Conservation (phyloP, 306 rosid species). For the Dicorynia guianensis region DNA sequence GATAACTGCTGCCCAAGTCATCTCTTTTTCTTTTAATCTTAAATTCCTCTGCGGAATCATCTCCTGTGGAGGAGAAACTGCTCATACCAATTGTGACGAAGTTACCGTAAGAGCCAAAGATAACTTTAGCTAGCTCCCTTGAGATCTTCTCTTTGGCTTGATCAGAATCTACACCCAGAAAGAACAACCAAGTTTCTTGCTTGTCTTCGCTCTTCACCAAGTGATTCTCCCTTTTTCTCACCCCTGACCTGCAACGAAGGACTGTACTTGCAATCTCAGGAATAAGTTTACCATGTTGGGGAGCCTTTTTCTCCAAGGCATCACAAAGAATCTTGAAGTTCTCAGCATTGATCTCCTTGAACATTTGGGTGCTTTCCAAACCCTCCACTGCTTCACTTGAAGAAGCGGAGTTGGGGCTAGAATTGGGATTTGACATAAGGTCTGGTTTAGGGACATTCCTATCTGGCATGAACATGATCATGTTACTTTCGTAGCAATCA, state of each 20-base stretch:
- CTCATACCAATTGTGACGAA: conserved; percentile 59
- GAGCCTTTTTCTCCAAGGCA: conserved; percentile 64
- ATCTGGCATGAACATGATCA: conserved; percentile 60
- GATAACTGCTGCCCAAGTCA: conserved; percentile 57
- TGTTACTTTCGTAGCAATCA: conserved; percentile 50
- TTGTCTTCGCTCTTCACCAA: conserved; percentile 39
- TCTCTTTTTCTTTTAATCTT: conserved; percentile 63
- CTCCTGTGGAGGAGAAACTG: conserved; percentile 48
- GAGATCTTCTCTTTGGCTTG: conserved; percentile 73
- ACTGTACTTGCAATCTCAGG: conserved; percentile 63
- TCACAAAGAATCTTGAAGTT: conserved; percentile 68
- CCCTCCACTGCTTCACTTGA: conserved; percentile 85
- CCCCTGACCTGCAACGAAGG: conserved; percentile 75
- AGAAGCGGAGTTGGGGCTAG: conserved; percentile 91
- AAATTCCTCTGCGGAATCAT: conserved; percentile 36
- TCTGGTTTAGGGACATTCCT: conserved; percentile 69
- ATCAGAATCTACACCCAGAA: conserved; percentile 57
- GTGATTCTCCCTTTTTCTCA: conserved; percentile 37
- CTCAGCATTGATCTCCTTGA: conserved; percentile 62
- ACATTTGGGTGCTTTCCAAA: conserved; percentile 54
- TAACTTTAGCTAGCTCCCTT: conserved; percentile 71
- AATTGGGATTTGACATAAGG: conserved; percentile 85
- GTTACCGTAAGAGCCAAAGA: conserved; percentile 70
- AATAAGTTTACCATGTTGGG: conserved; percentile 56
- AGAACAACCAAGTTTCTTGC: conserved; percentile 74